Percentiles rank a stretch among this genome's conserved stretches.
phyloP scores from a whole-genome alignment of 345 rosid species.

The Gossypium mustelinum region DNA sequence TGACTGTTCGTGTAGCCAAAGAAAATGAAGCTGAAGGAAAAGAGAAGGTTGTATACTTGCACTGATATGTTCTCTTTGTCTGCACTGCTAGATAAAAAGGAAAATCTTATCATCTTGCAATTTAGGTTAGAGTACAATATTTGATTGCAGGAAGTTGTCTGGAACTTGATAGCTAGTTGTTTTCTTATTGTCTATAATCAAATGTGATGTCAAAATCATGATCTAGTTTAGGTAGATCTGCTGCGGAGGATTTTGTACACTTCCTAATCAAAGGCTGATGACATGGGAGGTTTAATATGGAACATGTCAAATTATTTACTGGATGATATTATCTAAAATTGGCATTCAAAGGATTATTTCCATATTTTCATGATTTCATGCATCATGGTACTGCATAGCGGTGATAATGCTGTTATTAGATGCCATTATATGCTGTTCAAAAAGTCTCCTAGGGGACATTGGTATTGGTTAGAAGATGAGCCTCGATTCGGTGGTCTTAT shows the following conservation, averaged over 20 bases:
- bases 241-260: not conserved
- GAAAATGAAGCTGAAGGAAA: slow-evolving; percentile 71
- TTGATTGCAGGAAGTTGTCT: slow-evolving; percentile 7
- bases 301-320: too few species aligned
- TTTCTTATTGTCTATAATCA: not conserved
- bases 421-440: not conserved
- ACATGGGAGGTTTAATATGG: not conserved
- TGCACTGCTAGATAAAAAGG: not conserved
- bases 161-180: not conserved
- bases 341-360: too few species aligned
- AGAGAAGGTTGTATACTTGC: slow-evolving; percentile 24
- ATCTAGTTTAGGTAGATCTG: not conserved
- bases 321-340: too few species aligned
- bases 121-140: not conserved
- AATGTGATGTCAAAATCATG: not conserved
- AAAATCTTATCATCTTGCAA: not conserved
- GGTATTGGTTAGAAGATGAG: not conserved
- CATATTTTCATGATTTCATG: too few species aligned
- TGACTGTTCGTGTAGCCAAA: slow-evolving; percentile 76
- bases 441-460: not conserved
- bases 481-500: not conserved
- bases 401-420: not conserved
- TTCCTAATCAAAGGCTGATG: not conserved
- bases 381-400: too few species aligned
- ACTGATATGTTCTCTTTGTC: not conserved